A percentile compares a stretch with the other conserved stretches of the same genome.
Conservation (phyloP, 1,284 basidiomycete species). For the Polyporus tsugae region DNA sequence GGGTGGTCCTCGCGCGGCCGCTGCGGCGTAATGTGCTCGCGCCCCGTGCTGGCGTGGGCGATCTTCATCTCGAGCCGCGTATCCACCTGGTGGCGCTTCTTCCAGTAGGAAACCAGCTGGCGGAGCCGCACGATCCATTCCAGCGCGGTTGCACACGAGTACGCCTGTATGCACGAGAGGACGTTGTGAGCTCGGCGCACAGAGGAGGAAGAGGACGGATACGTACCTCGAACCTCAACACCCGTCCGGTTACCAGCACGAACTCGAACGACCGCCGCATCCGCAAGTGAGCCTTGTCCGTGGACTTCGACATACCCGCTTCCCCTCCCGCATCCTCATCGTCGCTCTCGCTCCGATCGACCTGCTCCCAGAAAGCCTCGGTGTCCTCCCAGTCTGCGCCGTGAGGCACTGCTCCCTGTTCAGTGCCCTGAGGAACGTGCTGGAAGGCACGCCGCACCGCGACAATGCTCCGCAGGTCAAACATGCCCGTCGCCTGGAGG, state of each 20-base stretch:
- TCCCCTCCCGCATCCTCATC: constrained; percentile 75
- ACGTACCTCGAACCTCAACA: constrained; percentile 78
- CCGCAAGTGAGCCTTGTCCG: constrained; percentile 58
- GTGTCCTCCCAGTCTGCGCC: constrained; percentile 44
- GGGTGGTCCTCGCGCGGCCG: constrained; percentile 50
- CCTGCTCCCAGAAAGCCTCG: constrained; percentile 49
- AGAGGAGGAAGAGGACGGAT: constrained; percentile 9
- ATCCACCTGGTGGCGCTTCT: constrained; percentile 70
- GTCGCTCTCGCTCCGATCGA: constrained; percentile 55
- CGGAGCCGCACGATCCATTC: constrained; percentile 84
- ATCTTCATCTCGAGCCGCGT: constrained; percentile 83
- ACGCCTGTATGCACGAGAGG: constrained; percentile 50
- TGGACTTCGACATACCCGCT: constrained; percentile 52
- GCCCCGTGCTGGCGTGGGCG: constrained; percentile 57
- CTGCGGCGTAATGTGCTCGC: constrained; percentile 64
- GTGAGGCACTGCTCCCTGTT: constrained; percentile 42
- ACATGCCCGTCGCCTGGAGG: constrained; percentile 66
- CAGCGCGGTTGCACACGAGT: constrained; percentile 68
- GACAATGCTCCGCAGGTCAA: constrained; percentile 74
- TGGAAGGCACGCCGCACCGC: constrained; percentile 71
- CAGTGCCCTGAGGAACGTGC: constrained; percentile 46
- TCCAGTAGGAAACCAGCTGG: constrained; percentile 80
- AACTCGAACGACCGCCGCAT: constrained; percentile 83
- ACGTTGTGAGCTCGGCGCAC: background rate
- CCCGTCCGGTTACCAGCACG: constrained; percentile 70